phyloP scores from a whole-genome alignment of 2,329 filamentous ascomycete genomes.

The Balansia obtecta region DNA sequence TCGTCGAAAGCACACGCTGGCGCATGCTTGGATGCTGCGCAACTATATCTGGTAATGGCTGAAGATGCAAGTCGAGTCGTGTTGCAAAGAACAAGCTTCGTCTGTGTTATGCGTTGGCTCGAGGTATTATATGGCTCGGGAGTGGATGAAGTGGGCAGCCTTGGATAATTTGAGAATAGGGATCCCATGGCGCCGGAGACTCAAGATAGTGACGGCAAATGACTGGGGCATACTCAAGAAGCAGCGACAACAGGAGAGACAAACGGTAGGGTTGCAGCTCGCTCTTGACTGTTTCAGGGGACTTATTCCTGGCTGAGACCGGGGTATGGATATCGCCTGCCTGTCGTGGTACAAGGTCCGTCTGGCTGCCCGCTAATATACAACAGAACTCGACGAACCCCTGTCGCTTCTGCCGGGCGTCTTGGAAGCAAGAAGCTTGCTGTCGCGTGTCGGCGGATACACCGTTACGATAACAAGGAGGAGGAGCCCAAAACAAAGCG shows the following conservation, averaged over 20 bases:
- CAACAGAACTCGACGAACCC: background rate
- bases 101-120: background rate
- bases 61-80: background rate
- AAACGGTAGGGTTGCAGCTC: background rate
- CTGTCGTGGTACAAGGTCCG: background rate
- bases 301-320: background rate
- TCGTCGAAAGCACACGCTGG: background rate
- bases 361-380: background rate
- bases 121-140: background rate
- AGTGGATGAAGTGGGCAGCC: conserved; percentile 2
- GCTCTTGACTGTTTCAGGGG: conserved; percentile 1
- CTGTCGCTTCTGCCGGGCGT: background rate
- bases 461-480: conserved; percentile 3
- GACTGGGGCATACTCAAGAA: conserved; percentile 2
- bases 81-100: conserved; percentile 1
- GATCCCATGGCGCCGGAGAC: conserved; percentile 7
- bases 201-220: conserved; percentile 1
- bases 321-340: background rate
- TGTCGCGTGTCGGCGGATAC: conserved; percentile 2
- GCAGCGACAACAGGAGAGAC: background rate
- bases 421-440: background rate
- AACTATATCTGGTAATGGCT: background rate
- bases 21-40: conserved; percentile 4
- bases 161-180: conserved; percentile 7
- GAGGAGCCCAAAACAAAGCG: background rate